Conservation (phyloP, 345 rosid genomes). For the Angophora floribunda region DNA sequence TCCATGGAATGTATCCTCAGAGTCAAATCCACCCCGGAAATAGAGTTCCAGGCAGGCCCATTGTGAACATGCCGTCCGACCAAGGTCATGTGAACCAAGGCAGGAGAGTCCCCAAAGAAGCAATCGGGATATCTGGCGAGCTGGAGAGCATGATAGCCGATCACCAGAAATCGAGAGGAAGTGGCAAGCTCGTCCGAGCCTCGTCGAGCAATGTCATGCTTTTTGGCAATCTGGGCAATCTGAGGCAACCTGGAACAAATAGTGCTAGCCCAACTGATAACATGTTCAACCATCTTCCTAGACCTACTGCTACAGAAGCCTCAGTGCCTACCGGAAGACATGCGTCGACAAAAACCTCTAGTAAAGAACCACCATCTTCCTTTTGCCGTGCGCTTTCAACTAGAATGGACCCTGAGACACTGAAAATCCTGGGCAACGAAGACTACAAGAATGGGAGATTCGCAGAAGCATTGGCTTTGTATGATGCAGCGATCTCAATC, state of each 20-base stretch:
- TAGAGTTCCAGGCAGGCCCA: background rate
- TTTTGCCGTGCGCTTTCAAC: conserved; percentile 85
- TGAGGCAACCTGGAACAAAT: conserved; percentile 45
- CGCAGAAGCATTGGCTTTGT: conserved; percentile 63
- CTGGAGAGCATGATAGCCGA: conserved; percentile 75
- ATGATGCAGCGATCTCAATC: conserved; percentile 63
- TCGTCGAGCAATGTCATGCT: conserved; percentile 87
- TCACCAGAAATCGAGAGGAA: conserved; percentile 56
- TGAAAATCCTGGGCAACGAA: conserved; percentile 73
- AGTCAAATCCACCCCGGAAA: background rate
- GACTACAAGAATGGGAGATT: conserved; percentile 64
- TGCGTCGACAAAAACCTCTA: conserved; percentile 11
- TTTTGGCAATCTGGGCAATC: conserved; percentile 67
- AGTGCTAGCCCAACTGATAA: conserved; percentile 3
- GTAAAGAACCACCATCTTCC: conserved; percentile 18
- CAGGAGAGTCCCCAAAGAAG: conserved; percentile 46
- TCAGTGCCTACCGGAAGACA: conserved; percentile 14
- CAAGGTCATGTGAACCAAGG: conserved; percentile 26
- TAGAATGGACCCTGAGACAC: conserved; percentile 68
- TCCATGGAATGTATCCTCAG: background rate
- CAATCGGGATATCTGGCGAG: conserved; percentile 75
- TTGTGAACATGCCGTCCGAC: background rate
- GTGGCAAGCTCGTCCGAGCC: conserved; percentile 54
- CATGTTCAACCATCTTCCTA: conserved; percentile 1
- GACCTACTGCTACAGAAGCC: background rate